phyloP scores from a whole-genome alignment of 495 filamentous ascomycete genomes.

The Neurospora sp. region DNA sequence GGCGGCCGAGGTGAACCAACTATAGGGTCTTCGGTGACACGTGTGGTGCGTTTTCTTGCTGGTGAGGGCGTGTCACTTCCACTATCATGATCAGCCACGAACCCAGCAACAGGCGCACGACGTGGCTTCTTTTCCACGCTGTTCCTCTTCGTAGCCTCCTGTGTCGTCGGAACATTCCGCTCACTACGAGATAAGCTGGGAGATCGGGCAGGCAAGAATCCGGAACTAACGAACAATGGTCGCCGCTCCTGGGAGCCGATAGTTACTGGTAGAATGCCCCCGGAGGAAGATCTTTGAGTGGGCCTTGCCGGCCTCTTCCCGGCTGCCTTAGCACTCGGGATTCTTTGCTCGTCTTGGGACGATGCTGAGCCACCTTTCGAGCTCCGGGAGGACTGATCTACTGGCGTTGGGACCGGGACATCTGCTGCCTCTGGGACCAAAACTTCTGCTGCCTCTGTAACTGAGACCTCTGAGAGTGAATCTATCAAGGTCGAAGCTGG shows the following conservation, averaged over 20 bases:
- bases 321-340: conserved; percentile 25
- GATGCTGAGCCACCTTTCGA: conserved; percentile 3
- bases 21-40: conserved; percentile 6
- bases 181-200: conserved; percentile 1
- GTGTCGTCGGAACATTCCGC: conserved; percentile 6
- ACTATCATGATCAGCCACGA: conserved; percentile 10
- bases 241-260: conserved; percentile 4
- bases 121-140: conserved; percentile 5
- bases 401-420: background rate
- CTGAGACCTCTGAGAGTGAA: background rate
- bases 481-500: background rate
- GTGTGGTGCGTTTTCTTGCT: conserved; percentile 22
- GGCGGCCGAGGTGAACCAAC: conserved; percentile 3
- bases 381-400: background rate
- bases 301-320: conserved; percentile 25
- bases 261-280: conserved; percentile 7
- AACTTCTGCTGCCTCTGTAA: background rate
- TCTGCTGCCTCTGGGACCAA: background rate
- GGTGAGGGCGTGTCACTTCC: conserved; percentile 14
- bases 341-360: conserved; percentile 4
- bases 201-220: background rate
- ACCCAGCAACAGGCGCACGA: conserved; percentile 16
- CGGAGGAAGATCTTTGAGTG: conserved; percentile 4
- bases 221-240: background rate
- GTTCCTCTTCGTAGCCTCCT: conserved; percentile 9